Evolutionary conservation across 1,284 basidiomycete genomes (phyloP).

Genomic region (Puccinia coronata): DNA sequence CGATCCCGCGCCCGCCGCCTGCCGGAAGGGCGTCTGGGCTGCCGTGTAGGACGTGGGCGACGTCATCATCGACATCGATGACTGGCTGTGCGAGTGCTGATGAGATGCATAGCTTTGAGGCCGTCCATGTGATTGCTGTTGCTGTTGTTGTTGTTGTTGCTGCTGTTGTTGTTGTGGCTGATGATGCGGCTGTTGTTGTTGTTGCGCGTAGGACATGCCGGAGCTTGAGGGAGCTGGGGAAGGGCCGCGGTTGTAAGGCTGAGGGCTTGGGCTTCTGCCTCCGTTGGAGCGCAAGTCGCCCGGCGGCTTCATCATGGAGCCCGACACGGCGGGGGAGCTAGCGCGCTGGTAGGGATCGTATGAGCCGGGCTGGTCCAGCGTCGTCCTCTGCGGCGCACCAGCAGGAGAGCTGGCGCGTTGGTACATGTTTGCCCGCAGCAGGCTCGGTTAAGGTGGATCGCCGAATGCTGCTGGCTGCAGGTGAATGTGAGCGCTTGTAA

Average conservation of each 20-base stretch:
- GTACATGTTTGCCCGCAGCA: not conserved
- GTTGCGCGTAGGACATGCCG: slow-evolving; percentile 19
- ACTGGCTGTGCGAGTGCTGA: slow-evolving; percentile 39
- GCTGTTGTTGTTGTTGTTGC: slow-evolving; percentile 13
- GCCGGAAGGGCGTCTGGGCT: slow-evolving; percentile 36
- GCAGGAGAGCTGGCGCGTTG: slow-evolving; percentile 3
- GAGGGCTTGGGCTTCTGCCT: slow-evolving; percentile 30
- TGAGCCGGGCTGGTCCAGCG: not conserved
- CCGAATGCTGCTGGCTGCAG: not conserved
- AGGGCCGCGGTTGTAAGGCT: slow-evolving; percentile 31
- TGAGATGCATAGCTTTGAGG: slow-evolving; percentile 18
- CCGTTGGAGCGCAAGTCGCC: slow-evolving; percentile 21
- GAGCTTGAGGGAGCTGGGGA: slow-evolving; percentile 37
- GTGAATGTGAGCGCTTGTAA: slow-evolving; percentile 29
- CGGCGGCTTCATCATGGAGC: slow-evolving; percentile 21
- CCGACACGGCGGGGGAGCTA: slow-evolving; percentile 6
- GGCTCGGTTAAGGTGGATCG: slow-evolving; percentile 5
- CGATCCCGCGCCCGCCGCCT: not conserved
- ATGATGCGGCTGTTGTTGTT: slow-evolving; percentile 6
- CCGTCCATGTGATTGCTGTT: not conserved
- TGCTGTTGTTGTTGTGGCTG: slow-evolving; percentile 7
- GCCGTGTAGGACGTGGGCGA: slow-evolving; percentile 40
- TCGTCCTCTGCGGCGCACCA: not conserved
- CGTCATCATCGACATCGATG: slow-evolving; percentile 26
- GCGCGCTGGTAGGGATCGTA: slow-evolving; percentile 28